A percentile compares a stretch with the other conserved stretches of the same genome.
Evolutionary conservation across 768 basidiomycete genomes (phyloP).

Genomic region (Pulveroboletus sp.): DNA sequence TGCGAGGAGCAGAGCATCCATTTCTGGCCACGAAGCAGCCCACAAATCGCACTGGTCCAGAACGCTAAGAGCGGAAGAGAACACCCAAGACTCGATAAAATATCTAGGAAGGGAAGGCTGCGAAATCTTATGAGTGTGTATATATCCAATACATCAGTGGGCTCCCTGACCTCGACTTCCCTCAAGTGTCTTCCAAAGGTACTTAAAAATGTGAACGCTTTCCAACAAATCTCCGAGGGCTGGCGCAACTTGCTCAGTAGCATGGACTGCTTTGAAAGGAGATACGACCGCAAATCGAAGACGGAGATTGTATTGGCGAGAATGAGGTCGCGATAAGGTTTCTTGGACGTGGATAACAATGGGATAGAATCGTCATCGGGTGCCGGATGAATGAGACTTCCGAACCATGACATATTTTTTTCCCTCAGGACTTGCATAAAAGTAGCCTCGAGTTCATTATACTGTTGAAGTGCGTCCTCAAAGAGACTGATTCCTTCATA

Average conservation of each 20-base stretch:
- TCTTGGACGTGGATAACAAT: slow-evolving; percentile 71
- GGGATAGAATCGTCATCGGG: slow-evolving; percentile 76
- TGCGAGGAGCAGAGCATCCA: slow-evolving; percentile 44
- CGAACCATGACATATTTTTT: slow-evolving; percentile 90
- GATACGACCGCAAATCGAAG: slow-evolving; percentile 90
- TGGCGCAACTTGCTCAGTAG: slow-evolving; percentile 67
- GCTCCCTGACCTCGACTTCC: slow-evolving; percentile 59
- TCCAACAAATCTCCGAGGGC: slow-evolving; percentile 65
- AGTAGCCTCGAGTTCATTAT: slow-evolving; percentile 85
- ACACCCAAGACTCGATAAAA: slow-evolving; percentile 92
- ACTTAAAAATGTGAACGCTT: slow-evolving; percentile 69
- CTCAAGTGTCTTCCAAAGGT: slow-evolving; percentile 72
- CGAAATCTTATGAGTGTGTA: slow-evolving; percentile 17
- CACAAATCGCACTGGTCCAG: slow-evolving; percentile 77
- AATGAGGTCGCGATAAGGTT: slow-evolving; percentile 86
- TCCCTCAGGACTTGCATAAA: slow-evolving; percentile 75
- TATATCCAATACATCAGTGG: background rate
- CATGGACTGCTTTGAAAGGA: slow-evolving; percentile 80
- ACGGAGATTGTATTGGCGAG: slow-evolving; percentile 86
- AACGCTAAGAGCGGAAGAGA: slow-evolving; percentile 81
- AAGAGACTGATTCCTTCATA: slow-evolving; percentile 86
- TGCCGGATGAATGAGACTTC: slow-evolving; percentile 67
- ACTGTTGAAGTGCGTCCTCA: slow-evolving; percentile 86
- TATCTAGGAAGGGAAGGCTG: slow-evolving; percentile 54
- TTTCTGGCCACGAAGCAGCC: slow-evolving; percentile 41